Conservation (phyloP, 192 early-diverging fungal genomes). For the Podila minutissima region DNA sequence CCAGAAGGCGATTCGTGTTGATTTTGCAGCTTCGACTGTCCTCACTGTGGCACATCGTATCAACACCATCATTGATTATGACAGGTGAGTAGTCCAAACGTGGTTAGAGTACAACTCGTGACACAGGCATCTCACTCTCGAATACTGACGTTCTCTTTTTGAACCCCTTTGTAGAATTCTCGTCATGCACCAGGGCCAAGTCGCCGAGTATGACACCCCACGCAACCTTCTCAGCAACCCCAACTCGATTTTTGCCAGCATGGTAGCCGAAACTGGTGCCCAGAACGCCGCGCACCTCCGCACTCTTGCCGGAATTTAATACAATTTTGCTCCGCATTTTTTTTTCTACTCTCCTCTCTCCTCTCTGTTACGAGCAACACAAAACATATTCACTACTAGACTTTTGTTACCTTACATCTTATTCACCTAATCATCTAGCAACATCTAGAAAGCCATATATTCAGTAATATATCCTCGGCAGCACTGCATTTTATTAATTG, state of each 20-base stretch:
- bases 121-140: background rate
- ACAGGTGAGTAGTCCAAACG: conserved; percentile 2
- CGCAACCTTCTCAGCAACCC: conserved; percentile 60
- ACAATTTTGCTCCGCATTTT: too few relatives aligned
- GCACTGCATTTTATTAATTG: too few relatives aligned
- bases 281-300: conserved; percentile 4
- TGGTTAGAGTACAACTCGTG: background rate
- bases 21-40: conserved; percentile 64
- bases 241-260: conserved; percentile 49
- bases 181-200: conserved; percentile 74
- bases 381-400: too few relatives aligned
- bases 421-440: too few relatives aligned
- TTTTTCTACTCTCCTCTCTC: too few relatives aligned
- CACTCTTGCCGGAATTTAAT: background rate
- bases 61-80: conserved; percentile 63
- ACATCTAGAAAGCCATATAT: too few relatives aligned
- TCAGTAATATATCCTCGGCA: too few relatives aligned
- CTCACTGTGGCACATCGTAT: conserved; percentile 78
- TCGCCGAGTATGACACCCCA: conserved; percentile 76
- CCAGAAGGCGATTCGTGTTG: conserved; percentile 64
- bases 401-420: too few relatives aligned
- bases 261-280: conserved; percentile 6
- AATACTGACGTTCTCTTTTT: background rate
- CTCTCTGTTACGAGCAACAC: too few relatives aligned
- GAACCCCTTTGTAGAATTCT: conserved; percentile 51